Percentiles rank a stretch among this genome's conserved stretches.
Evolutionary conservation across 345 rosid genomes (phyloP).

Genomic region (Excoecaria agallocha): DNA sequence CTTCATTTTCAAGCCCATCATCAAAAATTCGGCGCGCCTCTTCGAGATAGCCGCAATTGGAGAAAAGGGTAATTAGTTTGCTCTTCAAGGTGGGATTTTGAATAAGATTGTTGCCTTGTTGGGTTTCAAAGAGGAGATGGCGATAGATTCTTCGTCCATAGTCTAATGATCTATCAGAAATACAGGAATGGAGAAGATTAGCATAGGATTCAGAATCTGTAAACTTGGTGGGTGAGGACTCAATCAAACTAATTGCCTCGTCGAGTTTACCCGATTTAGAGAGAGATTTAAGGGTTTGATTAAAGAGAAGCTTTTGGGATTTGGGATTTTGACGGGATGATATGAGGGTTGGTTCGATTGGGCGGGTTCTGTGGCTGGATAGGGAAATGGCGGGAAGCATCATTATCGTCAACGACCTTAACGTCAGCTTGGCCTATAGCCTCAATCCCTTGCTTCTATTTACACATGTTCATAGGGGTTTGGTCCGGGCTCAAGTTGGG

Average conservation of each 20-base stretch:
- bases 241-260: conserved; percentile 28
- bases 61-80: conserved; percentile 49
- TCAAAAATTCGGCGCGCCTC: conserved; percentile 40
- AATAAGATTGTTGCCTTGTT: conserved; percentile 18
- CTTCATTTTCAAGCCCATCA: conserved; percentile 12
- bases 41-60: conserved; percentile 38
- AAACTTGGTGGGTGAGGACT: conserved; percentile 29
- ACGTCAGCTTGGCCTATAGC: no score
- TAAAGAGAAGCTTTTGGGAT: conserved; percentile 14
- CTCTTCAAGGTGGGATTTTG: conserved; percentile 27
- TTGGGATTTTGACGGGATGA: conserved; percentile 6
- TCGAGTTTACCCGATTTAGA: conserved; percentile 27
- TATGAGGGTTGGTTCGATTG: conserved; percentile 11
- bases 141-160: conserved; percentile 34
- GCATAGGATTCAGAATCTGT: conserved; percentile 26
- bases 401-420: conserved; percentile 4
- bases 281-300: conserved; percentile 26
- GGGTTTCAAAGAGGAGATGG: conserved; percentile 23
- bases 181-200: conserved; percentile 40
- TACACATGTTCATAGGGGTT: no score
- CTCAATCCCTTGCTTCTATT: no score
- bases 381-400: conserved; percentile 29
- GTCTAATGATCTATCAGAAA: conserved; percentile 40
- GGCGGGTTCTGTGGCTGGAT: background rate
- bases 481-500: no score